Evolutionary conservation across 345 rosid species (phyloP), one percentile per base, ranked within the genome.

Genomic region (Passiflora organensis): DNA sequence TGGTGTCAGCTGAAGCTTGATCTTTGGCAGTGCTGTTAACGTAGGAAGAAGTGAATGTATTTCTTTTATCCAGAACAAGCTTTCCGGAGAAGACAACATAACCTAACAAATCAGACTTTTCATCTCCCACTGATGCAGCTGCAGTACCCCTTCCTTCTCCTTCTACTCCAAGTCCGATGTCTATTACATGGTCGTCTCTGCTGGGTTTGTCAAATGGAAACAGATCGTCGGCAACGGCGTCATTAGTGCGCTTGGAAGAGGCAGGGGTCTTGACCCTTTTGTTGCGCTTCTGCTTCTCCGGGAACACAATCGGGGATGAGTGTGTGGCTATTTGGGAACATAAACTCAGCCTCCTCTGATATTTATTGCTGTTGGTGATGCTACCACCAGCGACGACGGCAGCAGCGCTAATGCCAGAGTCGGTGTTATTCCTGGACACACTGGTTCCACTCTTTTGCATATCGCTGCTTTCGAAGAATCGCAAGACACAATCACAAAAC

Each of bases 21-120:
- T 82, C 74, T 9, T 67, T 60, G 1, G 71, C 56, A 60, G 38
- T 23, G 59, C 42, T 64, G 53, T 56, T 78, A 44, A 75, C 77
- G 67, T 25, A 37, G 39, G 55, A 56, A 23, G 23, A 38, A 19
- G 76, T 56, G 24, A 20, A 22, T 16, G 76, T 55, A 57, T 71
- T 82, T 63, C 83, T 83, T 76, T 86, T 86, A 56, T 82, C 96
- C 67, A 83, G 76, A 46, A 73, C 49, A 42, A 93, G 91, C 76
- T 83, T 84, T 28, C 97, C 97, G 0, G 89, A 67, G 69, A 76
- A 77, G 55, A 89, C 83, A 59, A 75, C 73, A 71, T 67, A 82
- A 16, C 96, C 95, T 61, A 93, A 74, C 68, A 93, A 77, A 85
- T 86, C 88, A 15, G 86, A 84, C 61, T 84, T 93, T 66, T 93